These are phyloP conservation scores for Amauroascus niger DNA, from an alignment of 2,329 filamentous ascomycete species.

Conservation along the genomic window DNA sequence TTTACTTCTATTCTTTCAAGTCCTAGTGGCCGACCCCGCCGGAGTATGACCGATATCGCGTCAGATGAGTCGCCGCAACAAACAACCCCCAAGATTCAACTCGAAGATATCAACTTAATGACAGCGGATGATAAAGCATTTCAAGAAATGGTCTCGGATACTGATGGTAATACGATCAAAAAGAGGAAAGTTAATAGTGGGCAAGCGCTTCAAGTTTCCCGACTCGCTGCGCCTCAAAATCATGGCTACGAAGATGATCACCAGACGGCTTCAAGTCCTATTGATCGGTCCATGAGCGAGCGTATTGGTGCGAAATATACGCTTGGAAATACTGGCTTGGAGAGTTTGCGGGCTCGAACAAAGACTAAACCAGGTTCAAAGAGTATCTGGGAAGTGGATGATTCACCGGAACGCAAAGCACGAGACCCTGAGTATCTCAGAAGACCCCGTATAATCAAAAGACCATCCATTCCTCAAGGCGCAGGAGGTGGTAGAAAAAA, in stretches of 20 bases:
- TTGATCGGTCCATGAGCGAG: not conserved
- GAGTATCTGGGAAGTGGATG: slow-evolving; percentile 31
- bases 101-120: slow-evolving; percentile 28
- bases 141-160: slow-evolving; percentile 26
- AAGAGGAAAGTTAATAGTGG: slow-evolving; percentile 30
- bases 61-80: slow-evolving; percentile 32
- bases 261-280: not conserved
- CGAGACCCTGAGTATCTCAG: not conserved
- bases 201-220: slow-evolving; percentile 18
- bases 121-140: slow-evolving; percentile 35
- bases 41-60: slow-evolving; percentile 35
- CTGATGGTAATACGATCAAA: slow-evolving; percentile 29
- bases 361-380: not conserved
- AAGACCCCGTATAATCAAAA: not conserved
- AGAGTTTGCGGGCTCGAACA: not conserved
- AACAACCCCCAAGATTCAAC: slow-evolving; percentile 21
- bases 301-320: not conserved
- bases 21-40: slow-evolving; percentile 31
- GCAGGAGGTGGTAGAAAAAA: not conserved
- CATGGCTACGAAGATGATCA: not conserved
- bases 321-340: not conserved
- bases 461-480: not conserved
- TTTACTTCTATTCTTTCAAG: slow-evolving; percentile 28
- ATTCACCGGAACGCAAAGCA: slow-evolving; percentile 24
- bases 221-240: not conserved